Conservation (phyloP, 176 grass and related monocot genomes). For the Dendrocalamus sinicus region DNA sequence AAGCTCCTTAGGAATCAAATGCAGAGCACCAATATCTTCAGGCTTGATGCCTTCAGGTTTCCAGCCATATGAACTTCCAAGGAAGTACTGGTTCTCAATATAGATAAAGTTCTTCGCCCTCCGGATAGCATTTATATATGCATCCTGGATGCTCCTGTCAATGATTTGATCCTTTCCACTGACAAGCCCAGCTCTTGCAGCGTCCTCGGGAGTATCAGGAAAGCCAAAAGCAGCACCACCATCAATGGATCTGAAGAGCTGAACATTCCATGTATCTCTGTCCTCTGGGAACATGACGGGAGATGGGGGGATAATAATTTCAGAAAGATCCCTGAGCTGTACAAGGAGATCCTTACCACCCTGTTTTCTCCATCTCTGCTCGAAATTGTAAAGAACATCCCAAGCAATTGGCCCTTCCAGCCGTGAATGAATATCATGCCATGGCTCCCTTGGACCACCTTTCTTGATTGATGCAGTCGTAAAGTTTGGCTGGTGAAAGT, state of each 20-base stretch:
- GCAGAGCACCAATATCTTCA: conserved; percentile 82
- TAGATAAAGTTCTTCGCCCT: conserved; percentile 91
- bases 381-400: conserved; percentile 79
- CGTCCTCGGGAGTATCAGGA: conserved; percentile 66
- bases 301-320: conserved; percentile 60
- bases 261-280: conserved; percentile 79
- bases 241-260: conserved; percentile 94
- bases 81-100: conserved; percentile 93
- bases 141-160: conserved; percentile 85
- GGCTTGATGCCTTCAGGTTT: conserved; percentile 69
- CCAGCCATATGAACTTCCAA: conserved; percentile 82
- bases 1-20: conserved; percentile 92
- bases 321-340: conserved; percentile 61
- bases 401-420: conserved; percentile 67
- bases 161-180: conserved; percentile 93
- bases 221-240: conserved; percentile 82
- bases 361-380: conserved; percentile 75
- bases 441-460: conserved; percentile 71
- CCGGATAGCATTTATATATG: conserved; percentile 76
- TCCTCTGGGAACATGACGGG: conserved; percentile 72
- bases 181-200: conserved; percentile 70
- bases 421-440: conserved; percentile 73
- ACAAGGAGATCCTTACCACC: conserved; percentile 69
- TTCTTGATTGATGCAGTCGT: conserved; percentile 41
- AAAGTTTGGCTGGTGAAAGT: conserved; percentile 83